Conservation (phyloP, 2,329 filamentous ascomycete species). For the Tolypocladium inflatum region DNA sequence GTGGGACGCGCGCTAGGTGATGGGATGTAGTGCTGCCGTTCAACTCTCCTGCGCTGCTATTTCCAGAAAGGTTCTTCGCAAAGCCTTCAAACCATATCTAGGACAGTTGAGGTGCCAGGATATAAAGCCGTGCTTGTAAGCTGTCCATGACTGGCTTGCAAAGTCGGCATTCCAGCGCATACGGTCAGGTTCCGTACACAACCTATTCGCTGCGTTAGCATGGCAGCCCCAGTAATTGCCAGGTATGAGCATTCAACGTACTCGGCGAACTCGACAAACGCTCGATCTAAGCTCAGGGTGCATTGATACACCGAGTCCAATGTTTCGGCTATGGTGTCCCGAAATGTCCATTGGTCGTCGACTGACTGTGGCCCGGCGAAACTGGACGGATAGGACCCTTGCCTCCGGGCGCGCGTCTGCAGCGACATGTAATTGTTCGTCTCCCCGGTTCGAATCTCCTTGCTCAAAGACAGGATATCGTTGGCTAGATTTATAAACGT, state of each 20-base stretch:
- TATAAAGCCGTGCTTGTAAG: background rate
- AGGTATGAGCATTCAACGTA: background rate
- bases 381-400: background rate
- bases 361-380: background rate
- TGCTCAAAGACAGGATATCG: background rate
- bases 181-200: background rate
- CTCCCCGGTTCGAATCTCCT: background rate
- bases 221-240: background rate
- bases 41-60: background rate
- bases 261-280: background rate
- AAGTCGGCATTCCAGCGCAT: background rate
- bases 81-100: background rate
- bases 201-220: background rate
- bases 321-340: background rate
- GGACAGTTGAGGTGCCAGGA: background rate
- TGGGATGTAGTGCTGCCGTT: background rate
- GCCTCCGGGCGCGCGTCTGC: background rate
- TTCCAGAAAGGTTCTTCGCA: background rate
- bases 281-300: background rate
- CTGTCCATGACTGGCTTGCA: background rate
- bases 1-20: no score
- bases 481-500: background rate
- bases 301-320: background rate
- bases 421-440: background rate
- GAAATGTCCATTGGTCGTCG: background rate